phyloP scores from a whole-genome alignment of 495 filamentous ascomycete species.

The Astrocystis sublimbata region DNA sequence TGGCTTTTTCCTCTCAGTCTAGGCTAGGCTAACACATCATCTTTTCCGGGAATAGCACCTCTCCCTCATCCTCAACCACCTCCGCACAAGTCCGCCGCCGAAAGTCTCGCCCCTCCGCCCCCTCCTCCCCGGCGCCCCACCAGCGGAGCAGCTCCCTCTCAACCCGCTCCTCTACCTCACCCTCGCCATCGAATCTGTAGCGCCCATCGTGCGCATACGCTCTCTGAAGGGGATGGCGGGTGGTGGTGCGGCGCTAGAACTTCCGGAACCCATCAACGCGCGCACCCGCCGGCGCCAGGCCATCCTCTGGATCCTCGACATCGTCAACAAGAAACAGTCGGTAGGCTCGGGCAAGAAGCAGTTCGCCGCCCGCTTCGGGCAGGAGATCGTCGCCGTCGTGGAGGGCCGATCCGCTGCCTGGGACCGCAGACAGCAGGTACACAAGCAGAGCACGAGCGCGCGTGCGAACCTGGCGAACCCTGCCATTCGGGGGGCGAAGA shows the following conservation, averaged over 20 bases:
- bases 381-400: conserved; percentile 83
- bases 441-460: conserved; percentile 70
- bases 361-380: conserved; percentile 77
- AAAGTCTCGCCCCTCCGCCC: conserved; percentile 64
- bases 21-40: conserved; percentile 14
- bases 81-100: conserved; percentile 82
- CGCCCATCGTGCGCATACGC: conserved; percentile 78
- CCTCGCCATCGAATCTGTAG: conserved; percentile 93
- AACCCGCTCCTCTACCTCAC: conserved; percentile 79
- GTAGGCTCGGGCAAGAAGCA: conserved; percentile 60
- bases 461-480: conserved; percentile 65
- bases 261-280: conserved; percentile 73
- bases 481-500: conserved; percentile 19
- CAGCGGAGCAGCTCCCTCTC: conserved; percentile 70
- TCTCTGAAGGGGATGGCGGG: conserved; percentile 75
- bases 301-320: conserved; percentile 84
- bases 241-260: conserved; percentile 79
- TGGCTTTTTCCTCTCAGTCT: too few relatives aligned
- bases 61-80: conserved; percentile 77
- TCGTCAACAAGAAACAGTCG: conserved; percentile 68
- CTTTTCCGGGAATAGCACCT: conserved; percentile 65
- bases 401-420: conserved; percentile 83
- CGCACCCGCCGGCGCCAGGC: conserved; percentile 76
- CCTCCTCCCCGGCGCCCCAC: conserved; percentile 71
- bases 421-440: conserved; percentile 71